Evolutionary conservation across 179 eudicot species (phyloP), one percentile per base, ranked within the genome.

Genomic region (Carnegiea gigantea): DNA sequence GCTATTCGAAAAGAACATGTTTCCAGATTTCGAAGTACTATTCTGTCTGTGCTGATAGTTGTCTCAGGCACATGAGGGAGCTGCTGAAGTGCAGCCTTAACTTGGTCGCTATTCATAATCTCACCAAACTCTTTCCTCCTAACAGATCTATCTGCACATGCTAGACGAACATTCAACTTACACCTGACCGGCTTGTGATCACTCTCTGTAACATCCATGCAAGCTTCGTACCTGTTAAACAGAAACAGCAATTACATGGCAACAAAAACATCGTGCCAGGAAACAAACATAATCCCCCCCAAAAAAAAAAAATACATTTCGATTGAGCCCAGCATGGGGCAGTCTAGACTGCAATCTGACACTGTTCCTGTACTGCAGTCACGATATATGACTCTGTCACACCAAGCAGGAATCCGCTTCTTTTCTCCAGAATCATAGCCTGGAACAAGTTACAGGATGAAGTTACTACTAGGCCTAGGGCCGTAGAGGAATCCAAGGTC

Each of bases 351-450:
- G 87, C 95, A 91, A 48, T 92, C 93, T 12, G 91, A 85, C 7
- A 90, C 85, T 21, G 89, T 89, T 77, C 90, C 81, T 28, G 86
- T 70, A 48, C 95, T 87, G 82, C 90, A 93, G 86, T 97, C 99
- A 62, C 99, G 92, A 78, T 90, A 97, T 72, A 97, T 85, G 75
- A 97, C 90, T 83, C 99, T 89, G 82, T 97, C 99, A 86, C 99
- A 97, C 99, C 99, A 97, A 44, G 99, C 98, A 48, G 99, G 99
- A 79, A 97, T 97, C 20, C 98, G 93, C 84, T 95, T 97, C 91
- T 97, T 97, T 91, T 97, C 99, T 46, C 98, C 99, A 23, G 99
- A 95, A 88, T 97, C 99, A 86, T 97, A 97, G 68, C 99, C 99
- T 97, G 86, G 36, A 64, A 74, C 14, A 73, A 71, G 57, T 72